Percentiles rank a stretch among this genome's conserved stretches.
These are phyloP conservation scores for Pleurotus cornucopiae DNA, from an alignment of 768 basidiomycete species.

Conservation along the genomic window DNA sequence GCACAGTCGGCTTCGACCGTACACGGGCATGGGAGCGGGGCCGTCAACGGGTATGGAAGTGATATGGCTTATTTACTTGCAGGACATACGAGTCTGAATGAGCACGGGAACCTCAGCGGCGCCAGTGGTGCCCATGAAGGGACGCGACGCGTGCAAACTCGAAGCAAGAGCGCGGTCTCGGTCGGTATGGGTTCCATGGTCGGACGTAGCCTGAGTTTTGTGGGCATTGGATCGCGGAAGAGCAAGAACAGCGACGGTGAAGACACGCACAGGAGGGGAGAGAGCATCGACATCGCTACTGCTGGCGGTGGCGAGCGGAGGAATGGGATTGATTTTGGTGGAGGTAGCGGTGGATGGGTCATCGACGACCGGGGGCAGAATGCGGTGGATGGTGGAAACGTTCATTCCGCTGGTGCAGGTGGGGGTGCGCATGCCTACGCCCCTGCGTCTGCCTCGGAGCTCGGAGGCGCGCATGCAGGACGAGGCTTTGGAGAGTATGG, in stretches of 20 bases:
- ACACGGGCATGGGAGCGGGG: too few relatives aligned
- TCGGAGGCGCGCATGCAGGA: neutral
- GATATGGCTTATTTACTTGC: neutral
- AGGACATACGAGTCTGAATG: neutral
- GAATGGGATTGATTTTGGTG: too few relatives aligned
- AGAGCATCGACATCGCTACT: too few relatives aligned
- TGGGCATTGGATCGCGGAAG: neutral
- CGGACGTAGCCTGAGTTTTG: neutral
- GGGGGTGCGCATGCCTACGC: too few relatives aligned
- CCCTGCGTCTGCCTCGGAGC: too few relatives aligned
- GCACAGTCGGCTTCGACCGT: too few relatives aligned
- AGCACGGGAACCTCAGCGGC: neutral
- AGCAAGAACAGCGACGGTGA: neutral
- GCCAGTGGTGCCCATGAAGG: neutral
- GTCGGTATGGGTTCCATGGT: neutral
- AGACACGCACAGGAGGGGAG: neutral
- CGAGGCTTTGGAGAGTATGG: neutral
- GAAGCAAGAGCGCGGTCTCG: neutral
- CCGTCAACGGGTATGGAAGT: neutral
- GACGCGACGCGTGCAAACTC: neutral
- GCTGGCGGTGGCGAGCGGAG: too few relatives aligned
- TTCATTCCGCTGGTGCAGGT: too few relatives aligned
- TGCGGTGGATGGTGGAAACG: too few relatives aligned
- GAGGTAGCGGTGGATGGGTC: too few relatives aligned
- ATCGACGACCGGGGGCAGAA: too few relatives aligned